Conservation (phyloP, 2,329 filamentous ascomycete species). For the Exophiala viscosa region DNA sequence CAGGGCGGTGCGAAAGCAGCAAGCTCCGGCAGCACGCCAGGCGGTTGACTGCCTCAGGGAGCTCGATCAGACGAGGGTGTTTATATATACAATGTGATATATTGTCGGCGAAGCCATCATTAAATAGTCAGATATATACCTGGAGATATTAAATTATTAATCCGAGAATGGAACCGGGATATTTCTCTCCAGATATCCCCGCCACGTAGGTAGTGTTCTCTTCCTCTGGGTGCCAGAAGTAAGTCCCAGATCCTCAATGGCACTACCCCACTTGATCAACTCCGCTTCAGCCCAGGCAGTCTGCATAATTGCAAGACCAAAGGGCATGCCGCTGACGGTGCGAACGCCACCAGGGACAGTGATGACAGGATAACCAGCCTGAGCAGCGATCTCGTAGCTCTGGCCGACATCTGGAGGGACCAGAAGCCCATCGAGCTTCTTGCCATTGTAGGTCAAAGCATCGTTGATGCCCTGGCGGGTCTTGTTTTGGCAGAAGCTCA, state of each 20-base stretch:
- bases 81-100: no score
- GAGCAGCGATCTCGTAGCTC: conserved; percentile 64
- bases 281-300: conserved; percentile 59
- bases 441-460: conserved; percentile 49
- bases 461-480: conserved; percentile 67
- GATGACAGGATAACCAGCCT: conserved; percentile 71
- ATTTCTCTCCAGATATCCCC: conserved; percentile 40
- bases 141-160: background rate
- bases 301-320: conserved; percentile 57
- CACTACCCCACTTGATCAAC: conserved; percentile 60
- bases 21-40: no score
- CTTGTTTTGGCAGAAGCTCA: conserved; percentile 57
- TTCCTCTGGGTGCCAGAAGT: conserved; percentile 43
- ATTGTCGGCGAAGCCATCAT: no score
- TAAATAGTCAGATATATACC: no score
- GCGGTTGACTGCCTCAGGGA: no score
- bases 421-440: conserved; percentile 58
- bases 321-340: conserved; percentile 55
- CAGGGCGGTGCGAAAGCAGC: no score
- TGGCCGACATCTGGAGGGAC: conserved; percentile 67
- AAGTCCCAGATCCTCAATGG: conserved; percentile 58
- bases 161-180: background rate
- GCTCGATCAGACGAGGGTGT: no score
- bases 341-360: conserved; percentile 63
- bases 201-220: conserved; percentile 52